Evolutionary conservation across 108 stramenopile species (phyloP), one percentile per base, ranked within the genome.

Genomic region (Mediolabrus comicus): DNA sequence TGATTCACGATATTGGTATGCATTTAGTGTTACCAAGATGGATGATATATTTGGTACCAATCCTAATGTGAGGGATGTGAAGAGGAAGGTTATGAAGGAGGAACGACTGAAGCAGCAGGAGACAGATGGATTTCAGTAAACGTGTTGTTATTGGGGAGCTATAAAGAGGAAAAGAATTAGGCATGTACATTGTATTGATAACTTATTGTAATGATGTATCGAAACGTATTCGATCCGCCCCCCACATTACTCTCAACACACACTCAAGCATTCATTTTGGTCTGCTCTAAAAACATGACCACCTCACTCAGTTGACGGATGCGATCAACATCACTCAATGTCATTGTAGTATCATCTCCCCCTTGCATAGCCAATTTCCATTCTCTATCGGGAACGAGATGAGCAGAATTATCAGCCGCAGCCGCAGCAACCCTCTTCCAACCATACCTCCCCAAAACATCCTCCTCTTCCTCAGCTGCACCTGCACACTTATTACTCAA

Each of bases 41-140:
- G 86, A 89, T 67, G 83, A 83, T 73, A 28, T 81, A 39, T 87
- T 89, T 66, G 80, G 77, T 6, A 89, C 84, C 4, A 89, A 89
- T 60, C 88, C 88, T 17, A 27, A 75, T 61, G 63, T 81, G 58
- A 59, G 19, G 43, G 65, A 66, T 22, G 65, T 57, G 17, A 54
- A 34, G 38, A 68, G 54, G 35, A 10, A n/a, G 33, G 32, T 16
- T 1, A 22, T n/a, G 29, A 31, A 33, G 17, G 16, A 29, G 22
- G 14, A 54, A 30, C 11, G 39, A 14, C 14, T 41, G 39, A 41
- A 41, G 39, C 39, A 41, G 39, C 12, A 41, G 39, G 14, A 41
- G n/a, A n/a, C n/a, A 43, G 41, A 43, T 3, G 41, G 41, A 4
- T 43, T 43, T 43, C 16, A 43, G 41, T 43, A 16, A n/a, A n/a